These are phyloP conservation scores for Phytopythium kandeliae DNA, from an alignment of 352 stramenopile species.

Conservation along the genomic window DNA sequence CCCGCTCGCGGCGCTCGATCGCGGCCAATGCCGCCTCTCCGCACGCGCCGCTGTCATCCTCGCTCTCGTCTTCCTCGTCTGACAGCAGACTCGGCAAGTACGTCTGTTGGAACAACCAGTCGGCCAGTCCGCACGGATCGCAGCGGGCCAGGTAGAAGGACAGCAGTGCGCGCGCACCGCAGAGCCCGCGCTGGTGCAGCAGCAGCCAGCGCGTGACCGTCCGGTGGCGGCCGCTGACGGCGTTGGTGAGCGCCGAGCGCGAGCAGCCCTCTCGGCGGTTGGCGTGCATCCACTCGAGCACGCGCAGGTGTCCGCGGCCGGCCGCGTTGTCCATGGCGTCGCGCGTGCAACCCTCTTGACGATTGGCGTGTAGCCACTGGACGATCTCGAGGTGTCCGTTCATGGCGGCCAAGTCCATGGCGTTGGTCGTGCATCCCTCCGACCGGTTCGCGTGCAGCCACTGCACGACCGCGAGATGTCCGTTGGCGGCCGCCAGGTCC, in stretches of 20 bases:
- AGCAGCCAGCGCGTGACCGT: conserved; percentile 56
- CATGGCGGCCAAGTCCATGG: conserved; percentile 63
- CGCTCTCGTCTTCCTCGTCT: conserved; percentile 19
- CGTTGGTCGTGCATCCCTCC: conserved; percentile 51
- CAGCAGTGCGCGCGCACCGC: conserved; percentile 25
- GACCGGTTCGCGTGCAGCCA: conserved; percentile 53
- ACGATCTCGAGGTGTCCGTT: conserved; percentile 53
- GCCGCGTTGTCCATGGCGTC: conserved; percentile 57
- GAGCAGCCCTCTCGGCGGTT: conserved; percentile 59
- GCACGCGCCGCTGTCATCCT: conserved; percentile 9
- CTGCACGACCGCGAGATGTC: conserved; percentile 43
- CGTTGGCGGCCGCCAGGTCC: conserved; percentile 55
- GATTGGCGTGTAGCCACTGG: conserved; percentile 49
- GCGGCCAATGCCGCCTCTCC: neutral
- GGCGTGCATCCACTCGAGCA: conserved; percentile 47
- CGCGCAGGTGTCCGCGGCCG: conserved; percentile 31
- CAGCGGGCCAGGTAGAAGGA: conserved; percentile 28
- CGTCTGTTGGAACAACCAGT: conserved; percentile 26
- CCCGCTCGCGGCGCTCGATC: no score
- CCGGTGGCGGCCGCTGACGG: conserved; percentile 40
- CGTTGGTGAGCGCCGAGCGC: conserved; percentile 63
- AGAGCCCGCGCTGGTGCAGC: conserved; percentile 30
- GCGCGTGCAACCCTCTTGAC: conserved; percentile 43
- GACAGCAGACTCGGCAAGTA: conserved; percentile 23
- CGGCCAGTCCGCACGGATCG: conserved; percentile 21